Evolutionary conservation across 148 eudicot genomes (phyloP).

Genomic region (Rhododendron vialii): DNA sequence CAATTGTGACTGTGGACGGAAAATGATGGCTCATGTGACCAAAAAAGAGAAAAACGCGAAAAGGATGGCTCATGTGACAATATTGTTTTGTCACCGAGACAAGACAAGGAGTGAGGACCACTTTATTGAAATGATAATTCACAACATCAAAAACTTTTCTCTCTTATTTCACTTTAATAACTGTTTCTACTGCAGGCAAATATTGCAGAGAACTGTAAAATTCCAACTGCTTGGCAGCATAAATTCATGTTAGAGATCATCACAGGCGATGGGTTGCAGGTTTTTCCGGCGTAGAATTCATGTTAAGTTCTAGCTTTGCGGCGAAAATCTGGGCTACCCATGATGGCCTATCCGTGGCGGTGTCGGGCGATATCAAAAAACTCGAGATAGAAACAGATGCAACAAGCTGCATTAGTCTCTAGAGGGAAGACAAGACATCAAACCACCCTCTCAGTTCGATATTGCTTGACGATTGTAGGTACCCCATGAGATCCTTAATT

Average conservation of each 20-base stretch:
- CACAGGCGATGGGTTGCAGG: background rate
- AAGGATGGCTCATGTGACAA: constrained; percentile 17
- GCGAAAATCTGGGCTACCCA: background rate
- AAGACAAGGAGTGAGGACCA: constrained; percentile 9
- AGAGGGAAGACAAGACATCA: background rate
- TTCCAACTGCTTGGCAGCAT: too few species aligned
- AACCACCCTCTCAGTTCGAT: background rate
- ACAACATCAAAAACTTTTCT: background rate
- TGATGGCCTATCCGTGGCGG: too few species aligned
- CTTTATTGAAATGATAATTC: background rate
- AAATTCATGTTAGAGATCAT: background rate
- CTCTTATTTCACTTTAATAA: background rate
- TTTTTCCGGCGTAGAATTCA: too few species aligned
- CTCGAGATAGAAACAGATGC: too few species aligned
- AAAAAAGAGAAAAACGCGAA: constrained; percentile 5
- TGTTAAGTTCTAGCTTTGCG: background rate
- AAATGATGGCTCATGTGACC: background rate
- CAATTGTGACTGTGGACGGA: too few species aligned
- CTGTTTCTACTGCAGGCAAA: background rate
- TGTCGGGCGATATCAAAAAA: too few species aligned
- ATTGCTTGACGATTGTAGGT: background rate
- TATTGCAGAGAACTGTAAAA: too few species aligned
- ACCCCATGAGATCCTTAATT: background rate
- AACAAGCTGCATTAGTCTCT: background rate
- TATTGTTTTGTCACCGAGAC: constrained; percentile 3